Evolutionary conservation across 2,329 filamentous ascomycete species (phyloP).

Genomic region (Cyphellophora europaea): DNA sequence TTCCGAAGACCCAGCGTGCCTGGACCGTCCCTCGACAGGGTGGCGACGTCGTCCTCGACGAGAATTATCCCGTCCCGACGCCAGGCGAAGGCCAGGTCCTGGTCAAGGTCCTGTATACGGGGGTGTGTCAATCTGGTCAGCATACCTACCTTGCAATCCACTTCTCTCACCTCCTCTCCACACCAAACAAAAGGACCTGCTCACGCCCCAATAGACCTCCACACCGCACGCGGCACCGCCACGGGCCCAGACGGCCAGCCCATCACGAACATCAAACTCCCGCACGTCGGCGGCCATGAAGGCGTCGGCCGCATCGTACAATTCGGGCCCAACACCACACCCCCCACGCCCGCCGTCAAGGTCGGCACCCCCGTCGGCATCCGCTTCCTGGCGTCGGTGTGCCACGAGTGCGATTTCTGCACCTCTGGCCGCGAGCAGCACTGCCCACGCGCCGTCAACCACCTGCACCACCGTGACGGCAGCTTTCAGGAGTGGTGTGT

Average conservation of each 20-base stretch:
- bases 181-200: no score
- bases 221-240: slow-evolving; percentile 31
- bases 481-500: slow-evolving; percentile 37
- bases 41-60: slow-evolving; percentile 29
- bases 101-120: slow-evolving; percentile 35
- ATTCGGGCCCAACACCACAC: slow-evolving; percentile 23
- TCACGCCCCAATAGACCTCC: no score
- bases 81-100: slow-evolving; percentile 33
- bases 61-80: slow-evolving; percentile 32
- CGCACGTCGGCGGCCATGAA: slow-evolving; percentile 38
- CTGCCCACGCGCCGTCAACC: slow-evolving; percentile 33
- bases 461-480: slow-evolving; percentile 37
- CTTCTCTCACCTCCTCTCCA: no score
- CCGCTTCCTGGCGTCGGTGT: slow-evolving; percentile 32
- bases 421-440: slow-evolving; percentile 32
- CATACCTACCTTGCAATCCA: slow-evolving; percentile 1
- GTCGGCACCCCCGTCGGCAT: slow-evolving; percentile 34
- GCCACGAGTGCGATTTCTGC: slow-evolving; percentile 35
- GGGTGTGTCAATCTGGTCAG: slow-evolving; percentile 36
- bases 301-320: slow-evolving; percentile 33
- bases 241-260: slow-evolving; percentile 29
- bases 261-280: slow-evolving; percentile 35
- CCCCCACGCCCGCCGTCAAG: slow-evolving; percentile 24
- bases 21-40: slow-evolving; percentile 32
- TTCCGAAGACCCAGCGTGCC: slow-evolving; percentile 25